Conservation (phyloP, 305 asterid species). For the Solanum aculeatissimum region DNA sequence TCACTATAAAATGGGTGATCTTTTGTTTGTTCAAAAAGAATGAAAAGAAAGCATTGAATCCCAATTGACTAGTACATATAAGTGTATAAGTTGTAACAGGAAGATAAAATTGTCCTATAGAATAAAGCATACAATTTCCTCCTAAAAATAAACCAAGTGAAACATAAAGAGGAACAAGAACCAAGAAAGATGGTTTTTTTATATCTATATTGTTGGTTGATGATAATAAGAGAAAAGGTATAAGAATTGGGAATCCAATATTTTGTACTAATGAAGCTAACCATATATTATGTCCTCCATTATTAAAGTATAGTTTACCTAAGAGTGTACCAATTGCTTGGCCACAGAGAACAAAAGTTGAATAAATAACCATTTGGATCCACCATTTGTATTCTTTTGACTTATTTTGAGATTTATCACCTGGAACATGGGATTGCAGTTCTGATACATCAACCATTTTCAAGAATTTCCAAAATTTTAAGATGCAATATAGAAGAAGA, state of each 20-base stretch:
- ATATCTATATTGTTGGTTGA: background rate
- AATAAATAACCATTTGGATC: constrained; percentile 35
- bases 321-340: constrained; percentile 35
- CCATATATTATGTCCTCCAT: constrained; percentile 54
- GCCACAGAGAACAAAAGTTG: constrained; percentile 36
- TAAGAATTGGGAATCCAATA: constrained; percentile 44
- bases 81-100: constrained; percentile 10
- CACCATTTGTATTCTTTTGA: constrained; percentile 31
- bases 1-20: background rate
- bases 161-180: background rate
- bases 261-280: constrained; percentile 45
- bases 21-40: constrained; percentile 1
- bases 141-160: constrained; percentile 1
- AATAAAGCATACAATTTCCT: background rate
- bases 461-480: background rate
- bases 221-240: constrained; percentile 34
- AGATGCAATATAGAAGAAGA: background rate
- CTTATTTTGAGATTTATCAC: constrained; percentile 1
- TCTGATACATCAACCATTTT: background rate
- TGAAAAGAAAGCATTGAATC: background rate
- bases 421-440: background rate
- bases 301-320: constrained; percentile 41
- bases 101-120: background rate
- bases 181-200: background rate
- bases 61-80: constrained; percentile 4